Evolutionary conservation across 2,329 filamentous ascomycete species (phyloP), one percentile per base, ranked within the genome.

Genomic region (Fusarium goolgardi): DNA sequence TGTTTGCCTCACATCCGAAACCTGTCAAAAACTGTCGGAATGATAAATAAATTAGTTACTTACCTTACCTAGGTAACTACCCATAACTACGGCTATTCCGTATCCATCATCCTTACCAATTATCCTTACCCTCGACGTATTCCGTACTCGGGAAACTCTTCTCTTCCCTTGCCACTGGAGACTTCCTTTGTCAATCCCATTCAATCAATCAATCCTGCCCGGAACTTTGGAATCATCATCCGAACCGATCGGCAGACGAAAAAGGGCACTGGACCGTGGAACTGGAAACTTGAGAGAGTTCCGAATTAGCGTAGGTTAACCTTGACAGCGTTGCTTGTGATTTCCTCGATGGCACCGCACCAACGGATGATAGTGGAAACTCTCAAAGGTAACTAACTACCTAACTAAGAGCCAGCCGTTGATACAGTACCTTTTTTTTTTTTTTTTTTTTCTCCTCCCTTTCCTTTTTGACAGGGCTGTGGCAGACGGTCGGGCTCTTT

Each of bases 161-260:
- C 31, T 44, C 29, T 55, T 21, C 31, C 55, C 40, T 67, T 62
- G 66, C 65, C 61, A 63, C 61, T 52, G 56, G 44, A 34, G 51
- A 45, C 27, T n/a, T 39, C n/a, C n/a, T 39, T 39, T 50, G 53
- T 44, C 50, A 57, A 67, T 62, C 58, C 56, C 21, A 61, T 61
- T 52, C 46, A 45, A 40, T 37, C 25, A 53, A 40, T 37, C 25
- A 53, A 52, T 47, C 47, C 66, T 44, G 40, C 62, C 66, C 58
- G 67, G 67, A 70, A 67, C 63, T 46, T 66, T 55, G 52, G 59
- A 59, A 65, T 57, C 50, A 55, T 54, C 49, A 71, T 71, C 69
- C 71, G 71, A 71, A 59, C 34, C 60, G 71, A 73, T 73, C 71
- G 70, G 71, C 71, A 69, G 50, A 50, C 18, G 25, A 27, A 29